Conservation (phyloP, 164 flowering plant species). For the Piper longum region DNA sequence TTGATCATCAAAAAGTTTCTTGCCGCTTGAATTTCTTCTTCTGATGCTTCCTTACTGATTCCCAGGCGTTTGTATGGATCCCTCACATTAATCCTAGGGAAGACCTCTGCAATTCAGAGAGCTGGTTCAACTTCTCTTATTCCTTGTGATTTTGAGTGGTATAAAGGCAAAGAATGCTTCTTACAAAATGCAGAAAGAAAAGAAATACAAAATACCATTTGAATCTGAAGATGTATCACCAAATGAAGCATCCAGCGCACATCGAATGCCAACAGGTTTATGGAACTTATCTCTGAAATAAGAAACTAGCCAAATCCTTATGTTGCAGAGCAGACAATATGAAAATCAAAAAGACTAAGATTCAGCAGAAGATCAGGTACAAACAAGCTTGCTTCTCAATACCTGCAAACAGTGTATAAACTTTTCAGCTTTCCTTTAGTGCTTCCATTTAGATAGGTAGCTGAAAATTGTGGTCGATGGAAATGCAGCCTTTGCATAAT, state of each 20-base stretch:
- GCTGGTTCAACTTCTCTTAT: background rate
- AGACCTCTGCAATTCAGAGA: constrained; percentile 25
- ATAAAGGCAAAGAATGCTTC: background rate
- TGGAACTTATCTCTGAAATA: constrained; percentile 6
- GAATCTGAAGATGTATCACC: constrained; percentile 46
- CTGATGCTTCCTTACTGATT: constrained; percentile 82
- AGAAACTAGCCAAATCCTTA: constrained; percentile 15
- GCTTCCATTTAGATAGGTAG: constrained; percentile 8
- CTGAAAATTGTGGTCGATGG: constrained; percentile 11
- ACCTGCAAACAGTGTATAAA: constrained; percentile 26
- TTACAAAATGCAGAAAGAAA: background rate
- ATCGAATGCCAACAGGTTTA: constrained; percentile 16
- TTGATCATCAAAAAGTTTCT: constrained; percentile 68
- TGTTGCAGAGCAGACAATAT: constrained; percentile 2
- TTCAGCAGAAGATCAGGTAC: background rate
- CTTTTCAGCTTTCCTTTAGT: constrained; percentile 9
- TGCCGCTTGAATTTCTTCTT: constrained; percentile 91
- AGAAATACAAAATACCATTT: constrained; percentile 23
- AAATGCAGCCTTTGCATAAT: constrained; percentile 6
- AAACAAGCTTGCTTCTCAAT: background rate
- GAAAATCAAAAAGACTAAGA: background rate
- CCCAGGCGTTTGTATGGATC: constrained; percentile 97
- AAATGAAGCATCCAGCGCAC: constrained; percentile 72
- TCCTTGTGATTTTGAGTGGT: too few species aligned
- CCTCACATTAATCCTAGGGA: constrained; percentile 63